Evolutionary conservation across 805 yeast genomes (phyloP).

Genomic region (Wickerhamiella siamensis): DNA sequence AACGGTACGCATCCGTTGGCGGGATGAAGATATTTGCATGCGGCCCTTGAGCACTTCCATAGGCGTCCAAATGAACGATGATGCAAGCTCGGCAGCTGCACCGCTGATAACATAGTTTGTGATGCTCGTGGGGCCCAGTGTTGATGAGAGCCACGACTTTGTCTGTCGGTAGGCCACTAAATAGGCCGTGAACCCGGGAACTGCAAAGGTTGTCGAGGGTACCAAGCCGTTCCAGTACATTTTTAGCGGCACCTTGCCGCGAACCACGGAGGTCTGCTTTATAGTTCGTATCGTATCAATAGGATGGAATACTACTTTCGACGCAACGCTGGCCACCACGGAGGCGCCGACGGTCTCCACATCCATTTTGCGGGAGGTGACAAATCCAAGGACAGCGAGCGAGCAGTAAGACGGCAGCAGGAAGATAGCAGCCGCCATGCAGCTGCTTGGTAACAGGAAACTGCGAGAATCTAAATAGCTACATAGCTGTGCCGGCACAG

Average conservation of each 20-base stretch:
- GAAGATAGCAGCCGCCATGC: no score
- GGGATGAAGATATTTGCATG: slow-evolving; percentile 25
- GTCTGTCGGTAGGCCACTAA: slow-evolving; percentile 29
- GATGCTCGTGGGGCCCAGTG: slow-evolving; percentile 24
- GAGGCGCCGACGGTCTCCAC: slow-evolving; percentile 27
- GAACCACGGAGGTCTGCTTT: slow-evolving; percentile 28
- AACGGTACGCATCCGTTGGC: slow-evolving; percentile 10
- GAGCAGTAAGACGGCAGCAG: no score
- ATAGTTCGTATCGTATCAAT: slow-evolving; percentile 31
- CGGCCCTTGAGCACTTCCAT: slow-evolving; percentile 34
- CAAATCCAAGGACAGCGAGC: no score
- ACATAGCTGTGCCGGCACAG: background rate
- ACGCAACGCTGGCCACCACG: slow-evolving; percentile 27
- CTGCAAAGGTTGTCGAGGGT: slow-evolving; percentile 27
- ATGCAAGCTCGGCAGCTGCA: slow-evolving; percentile 28
- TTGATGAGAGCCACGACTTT: slow-evolving; percentile 25
- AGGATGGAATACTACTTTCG: slow-evolving; percentile 30
- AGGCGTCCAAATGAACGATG: slow-evolving; percentile 31
- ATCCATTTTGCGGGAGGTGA: slow-evolving; percentile 20
- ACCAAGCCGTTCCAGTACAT: slow-evolving; percentile 30
- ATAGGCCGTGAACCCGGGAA: slow-evolving; percentile 31
- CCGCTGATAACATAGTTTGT: slow-evolving; percentile 27
- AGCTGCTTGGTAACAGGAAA: no score
- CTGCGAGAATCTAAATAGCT: no score
- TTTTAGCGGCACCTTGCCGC: slow-evolving; percentile 24